Evolutionary conservation across 495 filamentous ascomycete genomes (phyloP).

Genomic region (Penicillium cosmopolitanum): DNA sequence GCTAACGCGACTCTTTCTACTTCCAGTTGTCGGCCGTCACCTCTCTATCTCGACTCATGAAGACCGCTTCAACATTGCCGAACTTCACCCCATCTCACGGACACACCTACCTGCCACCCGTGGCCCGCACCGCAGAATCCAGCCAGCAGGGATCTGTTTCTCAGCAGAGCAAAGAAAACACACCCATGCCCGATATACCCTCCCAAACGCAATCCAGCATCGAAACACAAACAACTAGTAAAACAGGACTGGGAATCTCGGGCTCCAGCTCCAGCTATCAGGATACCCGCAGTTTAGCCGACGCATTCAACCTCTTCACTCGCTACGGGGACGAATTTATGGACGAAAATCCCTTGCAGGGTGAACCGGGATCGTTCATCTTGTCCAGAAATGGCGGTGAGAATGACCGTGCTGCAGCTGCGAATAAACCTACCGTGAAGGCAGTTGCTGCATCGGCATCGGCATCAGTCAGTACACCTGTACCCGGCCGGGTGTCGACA

Average conservation of each 20-base stretch:
- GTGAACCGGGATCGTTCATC: conserved; percentile 85
- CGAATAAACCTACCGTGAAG: conserved; percentile 18
- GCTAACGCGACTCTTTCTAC: background rate
- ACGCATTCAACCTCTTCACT: conserved; percentile 66
- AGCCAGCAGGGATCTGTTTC: conserved; percentile 35
- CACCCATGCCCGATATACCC: conserved; percentile 60
- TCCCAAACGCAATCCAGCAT: conserved; percentile 18
- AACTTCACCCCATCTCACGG: conserved; percentile 75
- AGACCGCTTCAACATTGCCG: conserved; percentile 62
- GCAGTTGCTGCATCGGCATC: conserved; percentile 12
- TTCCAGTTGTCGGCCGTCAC: conserved; percentile 62
- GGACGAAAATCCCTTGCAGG: conserved; percentile 87
- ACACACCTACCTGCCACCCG: conserved; percentile 68
- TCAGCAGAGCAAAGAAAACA: conserved; percentile 59
- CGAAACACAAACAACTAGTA: conserved; percentile 36
- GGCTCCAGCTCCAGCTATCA: conserved; percentile 36
- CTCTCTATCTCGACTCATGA: conserved; percentile 69
- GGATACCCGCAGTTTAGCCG: conserved; percentile 62
- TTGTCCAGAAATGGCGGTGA: conserved; percentile 56
- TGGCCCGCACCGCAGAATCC: conserved; percentile 42
- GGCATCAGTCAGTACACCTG: conserved; percentile 15
- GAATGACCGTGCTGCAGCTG: conserved; percentile 16
- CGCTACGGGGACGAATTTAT: conserved; percentile 78
- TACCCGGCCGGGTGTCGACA: conserved; percentile 33
- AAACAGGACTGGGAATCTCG: conserved; percentile 41